phyloP scores from a whole-genome alignment of 1,284 basidiomycete species.

The Crepidotus sp. region DNA sequence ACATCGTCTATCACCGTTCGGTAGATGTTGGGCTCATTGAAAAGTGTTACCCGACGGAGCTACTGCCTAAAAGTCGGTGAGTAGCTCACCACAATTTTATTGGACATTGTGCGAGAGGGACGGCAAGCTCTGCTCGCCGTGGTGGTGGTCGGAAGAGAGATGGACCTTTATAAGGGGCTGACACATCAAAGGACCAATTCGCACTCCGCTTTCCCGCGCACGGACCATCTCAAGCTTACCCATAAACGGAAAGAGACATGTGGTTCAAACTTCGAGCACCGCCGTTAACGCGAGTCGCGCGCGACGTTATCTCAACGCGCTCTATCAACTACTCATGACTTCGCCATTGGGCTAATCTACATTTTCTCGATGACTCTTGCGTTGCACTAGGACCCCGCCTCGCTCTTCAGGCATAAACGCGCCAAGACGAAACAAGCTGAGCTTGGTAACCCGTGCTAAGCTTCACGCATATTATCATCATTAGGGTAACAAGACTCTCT shows the following conservation, averaged over 20 bases:
- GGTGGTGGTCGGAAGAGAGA: constrained; percentile 31
- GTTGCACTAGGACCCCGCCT: too few relatives aligned
- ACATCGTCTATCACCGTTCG: constrained; percentile 96
- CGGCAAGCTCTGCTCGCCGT: constrained; percentile 18
- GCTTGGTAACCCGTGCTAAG: too few relatives aligned
- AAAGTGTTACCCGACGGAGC: constrained; percentile 46
- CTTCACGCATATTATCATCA: too few relatives aligned
- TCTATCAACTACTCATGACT: too few relatives aligned
- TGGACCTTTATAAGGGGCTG: constrained; percentile 38
- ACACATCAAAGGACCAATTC: constrained; percentile 28
- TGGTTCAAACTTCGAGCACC: too few relatives aligned
- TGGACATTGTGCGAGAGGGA: constrained; percentile 49
- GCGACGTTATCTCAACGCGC: too few relatives aligned
- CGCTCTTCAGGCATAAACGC: constrained; percentile 35
- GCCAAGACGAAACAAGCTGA: constrained; percentile 50
- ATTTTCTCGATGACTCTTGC: too few relatives aligned
- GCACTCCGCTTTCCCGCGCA: constrained; percentile 29
- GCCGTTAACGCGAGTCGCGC: too few relatives aligned
- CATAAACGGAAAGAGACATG: not conserved
- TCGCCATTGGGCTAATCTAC: too few relatives aligned
- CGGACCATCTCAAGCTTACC: constrained; percentile 24
- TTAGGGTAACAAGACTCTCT: too few relatives aligned
- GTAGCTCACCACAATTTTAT: constrained; percentile 88
- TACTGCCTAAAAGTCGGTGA: constrained; percentile 53
- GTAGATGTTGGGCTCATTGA: constrained; percentile 83